Evolutionary conservation across 2,329 filamentous ascomycete species (phyloP).

Genomic region (Cercospora sp.): DNA sequence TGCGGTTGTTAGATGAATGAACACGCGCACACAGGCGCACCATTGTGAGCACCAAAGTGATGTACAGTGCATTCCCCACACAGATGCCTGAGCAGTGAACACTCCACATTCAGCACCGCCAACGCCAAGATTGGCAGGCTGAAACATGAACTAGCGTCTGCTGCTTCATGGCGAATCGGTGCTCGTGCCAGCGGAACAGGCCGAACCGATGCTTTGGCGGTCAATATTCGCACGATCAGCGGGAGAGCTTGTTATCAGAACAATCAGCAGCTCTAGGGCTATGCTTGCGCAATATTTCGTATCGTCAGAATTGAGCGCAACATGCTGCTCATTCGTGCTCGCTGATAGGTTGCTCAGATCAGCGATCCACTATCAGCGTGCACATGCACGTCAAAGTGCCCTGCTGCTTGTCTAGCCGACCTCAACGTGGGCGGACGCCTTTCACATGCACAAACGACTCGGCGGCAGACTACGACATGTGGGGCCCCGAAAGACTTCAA

Average conservation of each 20-base stretch:
- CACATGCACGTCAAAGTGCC: conserved; percentile 18
- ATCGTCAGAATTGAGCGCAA: conserved; percentile 5
- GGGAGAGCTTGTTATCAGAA: conserved; percentile 6
- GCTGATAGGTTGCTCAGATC: conserved; percentile 7
- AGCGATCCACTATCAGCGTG: conserved; percentile 2
- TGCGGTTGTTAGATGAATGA: conserved; percentile 60
- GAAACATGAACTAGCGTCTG: neutral
- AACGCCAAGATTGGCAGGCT: neutral
- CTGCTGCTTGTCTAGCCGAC: conserved; percentile 8
- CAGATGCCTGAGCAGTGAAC: neutral
- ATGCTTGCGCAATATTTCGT: conserved; percentile 5
- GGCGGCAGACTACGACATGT: conserved; percentile 1
- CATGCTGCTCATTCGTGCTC: conserved; percentile 6
- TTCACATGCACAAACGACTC: conserved; percentile 21
- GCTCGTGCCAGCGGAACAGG: neutral
- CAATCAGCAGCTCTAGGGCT: neutral
- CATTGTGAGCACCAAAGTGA: neutral
- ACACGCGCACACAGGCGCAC: neutral
- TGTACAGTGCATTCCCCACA: neutral
- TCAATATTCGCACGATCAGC: neutral
- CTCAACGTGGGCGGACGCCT: conserved; percentile 17
- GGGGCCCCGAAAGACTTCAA: conserved; percentile 2
- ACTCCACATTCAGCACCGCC: neutral
- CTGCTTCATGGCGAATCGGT: neutral
- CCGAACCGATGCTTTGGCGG: neutral